Evolutionary conservation across 2,329 filamentous ascomycete genomes (phyloP).

Genomic region (Penicillium sp.): DNA sequence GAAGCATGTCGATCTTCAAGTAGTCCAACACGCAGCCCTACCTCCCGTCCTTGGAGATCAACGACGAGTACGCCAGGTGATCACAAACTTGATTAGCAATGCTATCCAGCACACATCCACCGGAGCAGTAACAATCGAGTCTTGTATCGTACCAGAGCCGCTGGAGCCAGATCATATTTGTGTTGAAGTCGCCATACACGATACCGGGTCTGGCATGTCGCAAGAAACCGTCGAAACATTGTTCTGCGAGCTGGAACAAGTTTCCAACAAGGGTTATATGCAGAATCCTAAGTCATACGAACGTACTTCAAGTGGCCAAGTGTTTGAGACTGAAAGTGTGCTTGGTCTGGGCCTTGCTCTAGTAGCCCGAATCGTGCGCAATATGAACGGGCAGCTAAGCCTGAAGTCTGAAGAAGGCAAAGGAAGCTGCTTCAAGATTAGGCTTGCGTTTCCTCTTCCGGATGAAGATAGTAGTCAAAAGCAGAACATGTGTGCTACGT

Average conservation of each 20-base stretch:
- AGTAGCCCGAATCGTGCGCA: conserved; percentile 75
- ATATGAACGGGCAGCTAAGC: conserved; percentile 83
- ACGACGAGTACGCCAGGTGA: conserved; percentile 72
- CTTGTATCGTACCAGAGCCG: conserved; percentile 53
- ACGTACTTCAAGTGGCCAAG: conserved; percentile 31
- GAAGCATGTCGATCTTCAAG: conserved; percentile 69
- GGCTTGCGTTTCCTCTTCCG: conserved; percentile 70
- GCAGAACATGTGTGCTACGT: not conserved
- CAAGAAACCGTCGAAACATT: conserved; percentile 56
- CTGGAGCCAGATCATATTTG: conserved; percentile 55
- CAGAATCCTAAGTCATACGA: conserved; percentile 15
- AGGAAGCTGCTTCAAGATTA: conserved; percentile 76
- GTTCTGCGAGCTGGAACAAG: conserved; percentile 64
- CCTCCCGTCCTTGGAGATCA: conserved; percentile 77
- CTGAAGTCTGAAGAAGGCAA: conserved; percentile 78
- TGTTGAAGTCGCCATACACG: conserved; percentile 71
- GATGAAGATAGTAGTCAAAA: conserved; percentile 27
- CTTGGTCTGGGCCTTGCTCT: conserved; percentile 78
- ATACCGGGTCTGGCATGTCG: conserved; percentile 68
- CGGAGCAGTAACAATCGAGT: conserved; percentile 69
- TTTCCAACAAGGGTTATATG: conserved; percentile 55
- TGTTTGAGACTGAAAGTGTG: conserved; percentile 44
- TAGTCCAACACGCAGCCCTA: conserved; percentile 65
- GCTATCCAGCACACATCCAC: conserved; percentile 73
- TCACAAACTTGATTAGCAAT: conserved; percentile 81